These are phyloP conservation scores for Apophysomyces sp. DNA, from an alignment of 371 early-diverging fungal species.

Conservation along the genomic window DNA sequence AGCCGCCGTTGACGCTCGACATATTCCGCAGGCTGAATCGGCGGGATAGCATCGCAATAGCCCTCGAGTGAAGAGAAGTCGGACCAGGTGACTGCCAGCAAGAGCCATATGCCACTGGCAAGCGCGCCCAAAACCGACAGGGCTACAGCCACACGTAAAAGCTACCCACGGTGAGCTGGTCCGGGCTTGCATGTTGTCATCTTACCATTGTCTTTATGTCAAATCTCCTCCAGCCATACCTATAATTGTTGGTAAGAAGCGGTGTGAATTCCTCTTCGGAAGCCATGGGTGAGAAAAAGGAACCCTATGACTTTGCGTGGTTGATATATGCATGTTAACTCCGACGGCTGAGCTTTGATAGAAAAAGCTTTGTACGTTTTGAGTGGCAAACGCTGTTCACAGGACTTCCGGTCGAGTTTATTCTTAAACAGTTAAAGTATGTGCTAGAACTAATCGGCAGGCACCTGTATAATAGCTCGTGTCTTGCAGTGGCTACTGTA, in stretches of 20 bases:
- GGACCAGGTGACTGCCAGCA: neutral
- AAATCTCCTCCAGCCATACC: neutral
- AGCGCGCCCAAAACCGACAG: neutral
- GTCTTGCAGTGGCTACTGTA: too few species aligned
- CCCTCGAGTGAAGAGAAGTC: slow-evolving; percentile 31
- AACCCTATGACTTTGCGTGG: neutral
- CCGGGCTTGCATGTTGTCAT: neutral
- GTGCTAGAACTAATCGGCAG: too few species aligned
- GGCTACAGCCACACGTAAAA: neutral
- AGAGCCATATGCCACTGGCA: neutral
- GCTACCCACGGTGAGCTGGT: neutral
- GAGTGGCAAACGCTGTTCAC: too few species aligned
- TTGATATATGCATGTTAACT: neutral
- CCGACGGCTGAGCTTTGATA: too few species aligned
- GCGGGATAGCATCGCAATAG: slow-evolving; percentile 35
- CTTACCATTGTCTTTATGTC: neutral
- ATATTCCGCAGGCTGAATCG: slow-evolving; percentile 48
- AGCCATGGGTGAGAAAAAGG: neutral
- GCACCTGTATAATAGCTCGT: too few species aligned
- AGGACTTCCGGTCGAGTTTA: too few species aligned
- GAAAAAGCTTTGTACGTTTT: too few species aligned
- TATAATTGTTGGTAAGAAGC: neutral
- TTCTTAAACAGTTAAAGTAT: too few species aligned
- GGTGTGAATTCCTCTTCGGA: neutral
- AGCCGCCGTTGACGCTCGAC: slow-evolving; percentile 43